phyloP scores from a whole-genome alignment of 345 rosid genomes.

The Carallia pectinifolia region DNA sequence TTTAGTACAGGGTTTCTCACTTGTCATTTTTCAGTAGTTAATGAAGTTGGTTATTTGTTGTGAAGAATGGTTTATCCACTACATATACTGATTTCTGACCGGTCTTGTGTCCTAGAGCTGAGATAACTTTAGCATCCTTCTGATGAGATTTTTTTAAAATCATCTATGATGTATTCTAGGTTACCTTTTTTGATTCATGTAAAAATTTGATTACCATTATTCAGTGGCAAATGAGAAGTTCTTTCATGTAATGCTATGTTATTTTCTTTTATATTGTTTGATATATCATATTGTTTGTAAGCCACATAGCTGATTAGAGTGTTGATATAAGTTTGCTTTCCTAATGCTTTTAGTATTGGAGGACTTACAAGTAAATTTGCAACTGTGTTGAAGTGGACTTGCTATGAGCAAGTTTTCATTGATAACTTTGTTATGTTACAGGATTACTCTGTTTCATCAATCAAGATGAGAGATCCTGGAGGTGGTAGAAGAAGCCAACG shows the following conservation, averaged over 20 bases:
- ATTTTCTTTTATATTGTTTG: neutral
- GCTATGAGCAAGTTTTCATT: neutral
- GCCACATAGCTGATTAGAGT: neutral
- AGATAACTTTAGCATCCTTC: too few relatives aligned
- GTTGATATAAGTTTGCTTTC: neutral
- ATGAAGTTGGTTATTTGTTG: neutral
- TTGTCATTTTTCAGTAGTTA: neutral
- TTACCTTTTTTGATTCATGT: too few relatives aligned
- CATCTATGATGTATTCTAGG: too few relatives aligned
- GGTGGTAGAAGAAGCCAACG: constrained; percentile 43
- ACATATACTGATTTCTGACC: too few relatives aligned
- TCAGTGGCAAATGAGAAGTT: too few relatives aligned
- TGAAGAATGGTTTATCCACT: neutral
- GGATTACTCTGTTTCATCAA: constrained; percentile 64
- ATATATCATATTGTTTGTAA: neutral
- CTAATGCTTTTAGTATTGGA: too few relatives aligned
- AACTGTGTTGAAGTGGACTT: too few relatives aligned
- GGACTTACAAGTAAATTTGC: too few relatives aligned
- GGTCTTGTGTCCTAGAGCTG: too few relatives aligned
- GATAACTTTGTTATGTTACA: constrained; percentile 14
- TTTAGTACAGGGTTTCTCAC: neutral
- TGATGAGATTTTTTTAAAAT: too few relatives aligned
- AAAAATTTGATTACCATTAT: too few relatives aligned
- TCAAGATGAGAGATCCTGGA: constrained; percentile 48
- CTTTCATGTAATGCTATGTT: neutral